Evolutionary conservation across 2,329 filamentous ascomycete genomes (phyloP), one percentile per base, ranked within the genome.

Genomic region (Ceratocystis variospora): DNA sequence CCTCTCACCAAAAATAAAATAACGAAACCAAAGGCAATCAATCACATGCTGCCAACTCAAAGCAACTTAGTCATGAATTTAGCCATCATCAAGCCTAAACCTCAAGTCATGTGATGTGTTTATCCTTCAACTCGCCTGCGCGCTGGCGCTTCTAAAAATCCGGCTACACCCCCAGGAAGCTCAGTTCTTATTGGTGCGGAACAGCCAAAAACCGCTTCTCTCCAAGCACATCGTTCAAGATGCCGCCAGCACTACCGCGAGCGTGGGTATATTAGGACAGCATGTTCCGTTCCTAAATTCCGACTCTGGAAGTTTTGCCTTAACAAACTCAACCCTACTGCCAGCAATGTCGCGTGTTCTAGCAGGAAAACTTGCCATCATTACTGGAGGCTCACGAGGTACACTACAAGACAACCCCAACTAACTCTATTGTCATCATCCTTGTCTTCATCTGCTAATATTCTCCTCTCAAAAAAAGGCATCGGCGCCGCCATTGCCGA

Each of bases 301-400:
- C 55, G 12, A 28, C 19, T 10, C 19, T 64, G 65, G 41, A 61
- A 53, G 8, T 25, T 12, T 33, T 28, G 15, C 12, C 22, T 50
- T 31, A 5, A 28, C 17, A 48, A 33, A 59, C 28, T 6, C 37
- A n/a, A 33, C 28, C 31, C 8, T 17, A 48, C n/a, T 53, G 50
- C 59, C 59, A 68, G 68, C 62, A 66, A 78, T 78, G 76, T 69
- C 76, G 70, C 76, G 75, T 48, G 72, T 75, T 62, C 78, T 87
- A n/a, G 84, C 89, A 73, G 88, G 88, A 70, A 91, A 91, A 75
- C 79, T 92, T 63, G 89, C 83, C 64, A 86, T 95, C 70, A 80
- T 94, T 61, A 94, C 90, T 1, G 90, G 90, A 66, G 87, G 85
- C 68, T 90, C 89, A 67, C 79, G 90, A 79, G 88, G 89, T 89